Evolutionary conservation across 441 rosid species (phyloP).

Genomic region (Populus hybrid): DNA sequence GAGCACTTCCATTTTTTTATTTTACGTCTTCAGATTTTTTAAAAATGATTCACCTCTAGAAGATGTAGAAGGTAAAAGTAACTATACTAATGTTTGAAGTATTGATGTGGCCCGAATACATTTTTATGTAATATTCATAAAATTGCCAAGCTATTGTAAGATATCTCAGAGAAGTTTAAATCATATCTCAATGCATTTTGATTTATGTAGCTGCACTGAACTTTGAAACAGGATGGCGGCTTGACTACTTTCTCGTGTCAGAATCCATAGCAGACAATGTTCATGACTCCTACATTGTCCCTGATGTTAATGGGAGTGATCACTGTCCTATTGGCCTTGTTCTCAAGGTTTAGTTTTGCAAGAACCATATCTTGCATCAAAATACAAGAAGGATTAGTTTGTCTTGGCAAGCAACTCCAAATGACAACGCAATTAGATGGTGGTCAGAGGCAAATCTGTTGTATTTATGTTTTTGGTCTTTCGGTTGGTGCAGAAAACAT

Average conservation of each 20-base stretch:
- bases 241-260: slow-evolving; percentile 91
- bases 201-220: background rate
- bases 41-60: background rate
- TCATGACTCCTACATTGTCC: slow-evolving; percentile 83
- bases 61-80: background rate
- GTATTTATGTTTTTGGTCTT: too few species aligned
- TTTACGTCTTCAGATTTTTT: background rate
- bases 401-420: background rate
- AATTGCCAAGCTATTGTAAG: background rate
- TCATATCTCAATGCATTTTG: background rate
- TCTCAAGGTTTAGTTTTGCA: slow-evolving; percentile 43
- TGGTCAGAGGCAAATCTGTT: too few species aligned
- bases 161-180: background rate
- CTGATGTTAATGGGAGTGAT: slow-evolving; percentile 89
- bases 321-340: slow-evolving; percentile 87
- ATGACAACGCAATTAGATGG: too few species aligned
- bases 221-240: slow-evolving; percentile 88
- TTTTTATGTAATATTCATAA: background rate
- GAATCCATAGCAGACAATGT: slow-evolving; percentile 67
- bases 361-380: background rate
- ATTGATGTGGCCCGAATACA: background rate
- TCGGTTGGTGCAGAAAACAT: background rate
- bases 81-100: background rate
- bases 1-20: background rate
- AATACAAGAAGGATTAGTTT: background rate